Evolutionary conservation across 2,329 filamentous ascomycete species (phyloP).

Genomic region (Fonsecaea nubica): DNA sequence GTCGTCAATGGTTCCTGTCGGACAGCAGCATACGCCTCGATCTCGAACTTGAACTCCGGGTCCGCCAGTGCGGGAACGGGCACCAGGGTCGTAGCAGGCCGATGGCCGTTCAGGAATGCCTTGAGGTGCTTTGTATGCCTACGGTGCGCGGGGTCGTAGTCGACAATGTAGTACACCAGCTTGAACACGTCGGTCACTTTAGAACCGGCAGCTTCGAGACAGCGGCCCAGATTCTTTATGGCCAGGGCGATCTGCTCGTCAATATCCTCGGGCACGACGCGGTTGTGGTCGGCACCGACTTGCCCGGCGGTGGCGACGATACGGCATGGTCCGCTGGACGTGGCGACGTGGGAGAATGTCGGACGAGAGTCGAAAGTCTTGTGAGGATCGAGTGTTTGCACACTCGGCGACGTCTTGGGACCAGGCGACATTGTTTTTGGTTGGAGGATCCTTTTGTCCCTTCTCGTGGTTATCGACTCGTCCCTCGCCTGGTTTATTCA

Average conservation of each 20-base stretch:
- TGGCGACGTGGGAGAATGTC: constrained; percentile 32
- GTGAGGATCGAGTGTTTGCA: constrained; percentile 31
- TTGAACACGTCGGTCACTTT: constrained; percentile 50
- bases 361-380: constrained; percentile 26
- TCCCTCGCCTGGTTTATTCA: background rate
- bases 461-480: background rate
- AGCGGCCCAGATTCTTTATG: constrained; percentile 48
- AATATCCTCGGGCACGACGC: constrained; percentile 47
- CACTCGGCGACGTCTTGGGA: constrained; percentile 21
- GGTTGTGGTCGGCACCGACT: constrained; percentile 44
- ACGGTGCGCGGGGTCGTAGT: constrained; percentile 50
- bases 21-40: constrained; percentile 65
- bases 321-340: constrained; percentile 25
- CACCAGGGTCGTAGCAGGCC: constrained; percentile 53
- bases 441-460: background rate
- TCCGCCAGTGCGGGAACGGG: constrained; percentile 52
- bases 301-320: constrained; percentile 45
- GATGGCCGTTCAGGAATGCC: constrained; percentile 49
- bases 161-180: constrained; percentile 53
- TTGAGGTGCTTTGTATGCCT: constrained; percentile 50
- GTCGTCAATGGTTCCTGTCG: constrained; percentile 53
- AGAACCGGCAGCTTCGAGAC: constrained; percentile 48
- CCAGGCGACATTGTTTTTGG: constrained; percentile 22
- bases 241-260: constrained; percentile 53
- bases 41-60: constrained; percentile 52